Percentiles rank a stretch among this genome's conserved stretches.
phyloP scores from a whole-genome alignment of 306 rosid species.

The Cicer bijugum region DNA sequence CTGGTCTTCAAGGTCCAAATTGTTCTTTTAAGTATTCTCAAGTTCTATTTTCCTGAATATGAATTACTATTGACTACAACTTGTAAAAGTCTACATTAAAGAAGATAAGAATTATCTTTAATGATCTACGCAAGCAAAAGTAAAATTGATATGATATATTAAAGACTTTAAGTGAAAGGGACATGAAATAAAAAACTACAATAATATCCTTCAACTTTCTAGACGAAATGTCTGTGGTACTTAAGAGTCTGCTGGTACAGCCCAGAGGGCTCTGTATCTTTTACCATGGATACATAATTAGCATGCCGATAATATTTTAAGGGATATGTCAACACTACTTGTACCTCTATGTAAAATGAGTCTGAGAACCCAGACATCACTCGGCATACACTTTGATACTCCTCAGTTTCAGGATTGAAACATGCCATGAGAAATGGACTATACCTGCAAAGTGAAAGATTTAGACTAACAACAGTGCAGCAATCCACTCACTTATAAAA shows the following conservation, averaged over 20 bases:
- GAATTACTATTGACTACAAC: slow-evolving; percentile 19
- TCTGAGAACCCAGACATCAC: slow-evolving; percentile 97
- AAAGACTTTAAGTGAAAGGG: not conserved
- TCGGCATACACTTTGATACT: slow-evolving; percentile 91
- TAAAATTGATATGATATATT: not conserved
- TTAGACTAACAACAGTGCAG: slow-evolving; percentile 25
- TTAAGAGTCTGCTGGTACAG: slow-evolving; percentile 5
- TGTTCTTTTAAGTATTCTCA: not conserved
- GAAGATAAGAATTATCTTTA: not conserved
- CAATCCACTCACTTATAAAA: not conserved
- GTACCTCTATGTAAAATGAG: slow-evolving; percentile 81
- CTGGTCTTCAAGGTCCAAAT: slow-evolving; percentile 23
- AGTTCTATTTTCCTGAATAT: slow-evolving; percentile 1
- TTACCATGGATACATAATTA: not conserved
- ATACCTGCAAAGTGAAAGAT: slow-evolving; percentile 62
- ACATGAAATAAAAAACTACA: not conserved
- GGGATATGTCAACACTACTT: slow-evolving; percentile 15
- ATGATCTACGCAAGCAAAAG: not conserved
- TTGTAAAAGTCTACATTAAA: not conserved
- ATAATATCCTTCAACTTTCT: slow-evolving; percentile 4
- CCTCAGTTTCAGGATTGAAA: slow-evolving; percentile 82
- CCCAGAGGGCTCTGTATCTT: not conserved
- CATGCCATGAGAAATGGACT: slow-evolving; percentile 98
- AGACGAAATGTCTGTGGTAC: not conserved
- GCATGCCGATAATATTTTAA: slow-evolving; percentile 17